Evolutionary conservation across 2,329 filamentous ascomycete species (phyloP).

Genomic region (Cephalotrichum gorgonifer): DNA sequence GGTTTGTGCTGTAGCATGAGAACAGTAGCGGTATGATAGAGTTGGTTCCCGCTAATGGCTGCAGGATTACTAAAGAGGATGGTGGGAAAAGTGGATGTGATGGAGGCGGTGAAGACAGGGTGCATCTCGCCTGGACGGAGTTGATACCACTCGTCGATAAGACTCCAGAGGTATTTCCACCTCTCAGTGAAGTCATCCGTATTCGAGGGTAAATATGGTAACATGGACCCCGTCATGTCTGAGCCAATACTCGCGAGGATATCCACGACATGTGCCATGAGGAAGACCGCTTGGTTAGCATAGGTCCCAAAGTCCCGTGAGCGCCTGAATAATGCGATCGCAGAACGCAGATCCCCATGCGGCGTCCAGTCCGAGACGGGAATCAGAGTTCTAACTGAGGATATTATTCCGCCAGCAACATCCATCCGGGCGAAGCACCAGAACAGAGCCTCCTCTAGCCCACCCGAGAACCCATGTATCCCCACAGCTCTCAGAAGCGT

Average conservation of each 20-base stretch:
- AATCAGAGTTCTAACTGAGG: constrained; percentile 37
- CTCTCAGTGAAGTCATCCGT: constrained; percentile 14
- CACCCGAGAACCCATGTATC: constrained; percentile 38
- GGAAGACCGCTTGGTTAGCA: constrained; percentile 38
- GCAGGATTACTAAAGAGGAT: constrained; percentile 40
- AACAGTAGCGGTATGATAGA: constrained; percentile 42
- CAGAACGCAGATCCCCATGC: constrained; percentile 17
- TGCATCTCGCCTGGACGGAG: constrained; percentile 22
- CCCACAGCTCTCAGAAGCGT: constrained; percentile 36
- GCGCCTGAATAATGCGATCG: constrained; percentile 22
- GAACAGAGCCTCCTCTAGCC: constrained; percentile 38
- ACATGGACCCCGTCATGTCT: constrained; percentile 7
- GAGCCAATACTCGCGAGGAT: constrained; percentile 18
- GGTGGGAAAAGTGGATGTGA: constrained; percentile 36
- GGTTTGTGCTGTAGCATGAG: constrained; percentile 38
- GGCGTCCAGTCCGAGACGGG: constrained; percentile 34
- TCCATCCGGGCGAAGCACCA: constrained; percentile 47
- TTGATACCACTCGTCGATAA: constrained; percentile 28
- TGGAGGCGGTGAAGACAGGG: constrained; percentile 23
- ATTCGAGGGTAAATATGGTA: constrained; percentile 5
- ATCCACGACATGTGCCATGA: constrained; percentile 31
- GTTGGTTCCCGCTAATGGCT: constrained; percentile 42
- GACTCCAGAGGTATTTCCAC: constrained; percentile 27
- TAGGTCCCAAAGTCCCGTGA: constrained; percentile 29
- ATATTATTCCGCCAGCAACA: constrained; percentile 41